Evolutionary conservation across 2,329 filamentous ascomycete species (phyloP).

Genomic region (Colletotrichum magnum): DNA sequence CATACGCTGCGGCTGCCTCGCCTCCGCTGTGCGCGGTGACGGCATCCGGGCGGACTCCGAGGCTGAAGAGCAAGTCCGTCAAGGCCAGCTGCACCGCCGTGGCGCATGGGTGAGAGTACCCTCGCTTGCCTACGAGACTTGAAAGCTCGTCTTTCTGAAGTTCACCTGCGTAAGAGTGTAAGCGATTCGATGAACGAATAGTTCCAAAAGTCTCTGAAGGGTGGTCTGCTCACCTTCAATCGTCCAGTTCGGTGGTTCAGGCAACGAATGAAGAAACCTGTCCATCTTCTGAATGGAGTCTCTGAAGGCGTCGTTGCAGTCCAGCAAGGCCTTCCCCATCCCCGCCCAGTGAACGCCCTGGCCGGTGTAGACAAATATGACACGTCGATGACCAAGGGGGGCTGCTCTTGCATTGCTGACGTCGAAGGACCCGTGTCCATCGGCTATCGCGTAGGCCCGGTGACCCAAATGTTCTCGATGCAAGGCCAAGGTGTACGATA

Average conservation of each 20-base stretch:
- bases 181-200: no score
- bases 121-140: constrained; percentile 42
- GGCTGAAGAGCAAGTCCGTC: constrained; percentile 52
- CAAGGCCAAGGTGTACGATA: constrained; percentile 49
- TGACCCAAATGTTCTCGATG: constrained; percentile 47
- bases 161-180: no score
- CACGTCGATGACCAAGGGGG: constrained; percentile 6
- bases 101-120: constrained; percentile 46
- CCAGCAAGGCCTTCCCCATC: constrained; percentile 40
- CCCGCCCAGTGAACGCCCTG: constrained; percentile 42
- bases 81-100: constrained; percentile 57
- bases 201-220: constrained; percentile 40
- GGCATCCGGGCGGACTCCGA: constrained; percentile 49
- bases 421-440: constrained; percentile 36
- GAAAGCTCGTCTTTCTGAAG: no score
- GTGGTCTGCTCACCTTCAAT: constrained; percentile 46
- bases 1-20: constrained; percentile 62
- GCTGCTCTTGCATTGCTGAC: constrained; percentile 29
- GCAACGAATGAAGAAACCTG: constrained; percentile 22
- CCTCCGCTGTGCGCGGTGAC: constrained; percentile 60
- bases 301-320: constrained; percentile 23
- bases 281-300: constrained; percentile 40
- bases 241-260: constrained; percentile 39
- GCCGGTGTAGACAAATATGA: constrained; percentile 41
- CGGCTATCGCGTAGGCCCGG: constrained; percentile 45